Conservation (phyloP, 2,329 filamentous ascomycete genomes). For the Fusarium lateritium region DNA sequence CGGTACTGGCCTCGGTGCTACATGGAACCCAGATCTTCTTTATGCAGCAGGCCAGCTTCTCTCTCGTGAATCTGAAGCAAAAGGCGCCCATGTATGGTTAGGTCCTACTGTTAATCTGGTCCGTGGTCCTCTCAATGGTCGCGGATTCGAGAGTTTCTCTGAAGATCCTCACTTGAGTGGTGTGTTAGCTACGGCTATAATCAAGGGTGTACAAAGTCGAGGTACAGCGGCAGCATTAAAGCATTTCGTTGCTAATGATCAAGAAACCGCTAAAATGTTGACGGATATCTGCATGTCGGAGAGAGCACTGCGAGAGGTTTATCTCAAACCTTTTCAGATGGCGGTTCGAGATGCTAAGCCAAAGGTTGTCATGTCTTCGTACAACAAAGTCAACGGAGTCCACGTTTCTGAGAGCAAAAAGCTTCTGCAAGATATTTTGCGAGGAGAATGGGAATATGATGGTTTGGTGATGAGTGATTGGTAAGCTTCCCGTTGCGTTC, state of each 20-base stretch:
- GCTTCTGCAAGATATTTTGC: slow-evolving; percentile 17
- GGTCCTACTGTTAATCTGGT: slow-evolving; percentile 75
- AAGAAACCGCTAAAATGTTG: slow-evolving; percentile 63
- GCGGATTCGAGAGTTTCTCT: slow-evolving; percentile 76
- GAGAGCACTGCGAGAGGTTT: slow-evolving; percentile 73
- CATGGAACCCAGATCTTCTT: slow-evolving; percentile 53
- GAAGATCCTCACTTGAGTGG: slow-evolving; percentile 60
- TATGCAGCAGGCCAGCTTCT: slow-evolving; percentile 25
- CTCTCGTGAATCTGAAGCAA: slow-evolving; percentile 51
- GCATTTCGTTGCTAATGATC: slow-evolving; percentile 61
- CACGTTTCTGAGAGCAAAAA: slow-evolving; percentile 30
- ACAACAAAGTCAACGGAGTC: slow-evolving; percentile 60
- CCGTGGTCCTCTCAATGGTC: slow-evolving; percentile 72
- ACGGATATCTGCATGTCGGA: slow-evolving; percentile 64
- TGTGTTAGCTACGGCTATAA: slow-evolving; percentile 45
- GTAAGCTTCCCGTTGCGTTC: neutral
- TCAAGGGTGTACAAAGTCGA: slow-evolving; percentile 52
- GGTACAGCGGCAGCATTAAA: slow-evolving; percentile 54
- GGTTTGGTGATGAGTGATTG: slow-evolving; percentile 39
- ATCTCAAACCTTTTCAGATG: slow-evolving; percentile 75
- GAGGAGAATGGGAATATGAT: slow-evolving; percentile 27
- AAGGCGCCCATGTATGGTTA: slow-evolving; percentile 71
- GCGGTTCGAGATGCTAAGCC: slow-evolving; percentile 69
- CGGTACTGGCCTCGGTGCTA: slow-evolving; percentile 53
- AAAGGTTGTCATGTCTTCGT: slow-evolving; percentile 71